A percentile compares a stretch with the other conserved stretches of the same genome.
Evolutionary conservation across 2,329 filamentous ascomycete species (phyloP).

Genomic region (Sphaerostilbella broomeana): DNA sequence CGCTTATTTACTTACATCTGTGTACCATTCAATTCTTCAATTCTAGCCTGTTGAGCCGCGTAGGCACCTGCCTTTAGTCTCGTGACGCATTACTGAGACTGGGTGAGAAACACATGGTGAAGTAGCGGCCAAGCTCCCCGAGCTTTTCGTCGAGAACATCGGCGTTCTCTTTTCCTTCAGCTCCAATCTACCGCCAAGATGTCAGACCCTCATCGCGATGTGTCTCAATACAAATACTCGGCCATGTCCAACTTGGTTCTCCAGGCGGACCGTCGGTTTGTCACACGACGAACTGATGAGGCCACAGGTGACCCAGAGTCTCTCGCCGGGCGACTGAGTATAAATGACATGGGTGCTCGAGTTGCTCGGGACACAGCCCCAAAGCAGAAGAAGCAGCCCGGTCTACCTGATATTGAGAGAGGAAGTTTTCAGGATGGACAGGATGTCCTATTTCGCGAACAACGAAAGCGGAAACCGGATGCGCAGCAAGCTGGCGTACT

Average conservation of each 20-base stretch:
- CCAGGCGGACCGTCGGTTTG: conserved; percentile 96
- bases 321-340: conserved; percentile 85
- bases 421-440: conserved; percentile 72
- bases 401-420: conserved; percentile 63
- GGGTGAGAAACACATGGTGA: conserved; percentile 28
- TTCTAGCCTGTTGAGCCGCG: conserved; percentile 18
- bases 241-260: conserved; percentile 99
- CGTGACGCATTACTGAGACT: conserved; percentile 13
- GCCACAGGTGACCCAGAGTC: conserved; percentile 96
- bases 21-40: conserved; percentile 18
- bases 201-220: conserved; percentile 71
- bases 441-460: conserved; percentile 75
- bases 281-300: conserved; percentile 87
- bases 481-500: conserved; percentile 66
- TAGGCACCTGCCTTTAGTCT: conserved; percentile 15
- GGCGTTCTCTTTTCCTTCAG: conserved; percentile 25
- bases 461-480: conserved; percentile 79
- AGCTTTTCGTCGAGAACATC: conserved; percentile 33
- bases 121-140: conserved; percentile 27
- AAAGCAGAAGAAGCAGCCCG: conserved; percentile 69
- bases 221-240: conserved; percentile 98
- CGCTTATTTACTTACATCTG: conserved; percentile 16
- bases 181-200: conserved; percentile 43
- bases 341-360: conserved; percentile 88
- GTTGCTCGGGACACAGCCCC: conserved; percentile 74